Percentiles rank a stretch among this genome's conserved stretches.
Conservation (phyloP, 2,329 filamentous ascomycete species). For the Curvularia verruculosa region DNA sequence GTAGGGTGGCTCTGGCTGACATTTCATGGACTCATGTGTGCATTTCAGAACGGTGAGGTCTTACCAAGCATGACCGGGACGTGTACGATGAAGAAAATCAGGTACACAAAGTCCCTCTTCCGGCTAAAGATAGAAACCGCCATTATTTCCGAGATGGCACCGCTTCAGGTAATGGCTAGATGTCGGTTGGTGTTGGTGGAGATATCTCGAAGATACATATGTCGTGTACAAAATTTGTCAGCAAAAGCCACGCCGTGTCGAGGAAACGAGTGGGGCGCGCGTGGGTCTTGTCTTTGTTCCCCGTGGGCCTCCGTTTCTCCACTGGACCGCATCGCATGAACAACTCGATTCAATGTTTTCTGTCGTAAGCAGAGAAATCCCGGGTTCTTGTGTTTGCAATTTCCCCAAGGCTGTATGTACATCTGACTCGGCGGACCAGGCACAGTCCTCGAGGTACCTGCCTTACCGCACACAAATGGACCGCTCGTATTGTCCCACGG, state of each 20-base stretch:
- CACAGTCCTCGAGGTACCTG: neutral
- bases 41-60: constrained; percentile 3
- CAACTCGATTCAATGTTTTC: neutral
- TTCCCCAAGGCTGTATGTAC: neutral
- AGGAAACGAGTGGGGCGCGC: constrained; percentile 3
- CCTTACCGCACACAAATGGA: neutral
- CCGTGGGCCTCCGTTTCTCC: constrained; percentile 4
- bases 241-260: neutral
- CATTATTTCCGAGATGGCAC: constrained; percentile 19
- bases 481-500: neutral
- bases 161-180: neutral
- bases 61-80: constrained; percentile 66
- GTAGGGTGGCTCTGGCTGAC: neutral
- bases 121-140: constrained; percentile 42
- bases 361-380: neutral
- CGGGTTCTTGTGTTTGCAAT: neutral
- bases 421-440: neutral
- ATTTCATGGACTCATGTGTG: neutral
- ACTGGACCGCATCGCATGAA: neutral
- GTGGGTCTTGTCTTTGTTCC: neutral
- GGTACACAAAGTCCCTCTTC: constrained; percentile 57
- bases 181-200: constrained; percentile 11
- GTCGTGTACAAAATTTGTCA: neutral
- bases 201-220: neutral
- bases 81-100: constrained; percentile 67